A percentile compares a stretch with the other conserved stretches of the same genome.
Evolutionary conservation across 73 alveolate genomes (phyloP).

Genomic region (Diophrys sp.): DNA sequence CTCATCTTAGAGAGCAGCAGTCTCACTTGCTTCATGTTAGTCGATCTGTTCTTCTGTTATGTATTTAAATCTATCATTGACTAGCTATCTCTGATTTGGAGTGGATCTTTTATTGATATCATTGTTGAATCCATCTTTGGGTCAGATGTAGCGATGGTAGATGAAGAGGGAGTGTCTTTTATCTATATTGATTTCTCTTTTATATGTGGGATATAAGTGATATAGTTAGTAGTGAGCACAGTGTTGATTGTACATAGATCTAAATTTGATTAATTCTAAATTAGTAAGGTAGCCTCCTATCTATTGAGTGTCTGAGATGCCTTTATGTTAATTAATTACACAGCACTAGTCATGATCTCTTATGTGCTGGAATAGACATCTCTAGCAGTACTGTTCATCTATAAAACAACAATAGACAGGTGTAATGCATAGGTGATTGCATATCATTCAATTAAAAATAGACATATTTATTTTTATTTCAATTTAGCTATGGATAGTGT

Average conservation of each 20-base stretch:
- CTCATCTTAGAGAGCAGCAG: no score
- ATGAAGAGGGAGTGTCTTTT: neutral
- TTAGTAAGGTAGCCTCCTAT: neutral
- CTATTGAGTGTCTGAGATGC: neutral
- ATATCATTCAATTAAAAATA: neutral
- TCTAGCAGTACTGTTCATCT: neutral
- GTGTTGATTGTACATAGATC: neutral
- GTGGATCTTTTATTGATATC: no score
- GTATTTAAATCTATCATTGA: no score
- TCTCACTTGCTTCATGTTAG: no score
- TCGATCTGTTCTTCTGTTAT: no score
- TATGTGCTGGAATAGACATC: neutral
- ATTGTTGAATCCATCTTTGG: neutral
- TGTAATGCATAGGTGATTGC: neutral
- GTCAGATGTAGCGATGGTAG: neutral
- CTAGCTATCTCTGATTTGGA: no score
- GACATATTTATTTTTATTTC: no score
- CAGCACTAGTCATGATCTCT: neutral
- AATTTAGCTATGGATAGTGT: no score
- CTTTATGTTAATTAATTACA: no score
- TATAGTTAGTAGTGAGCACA: neutral
- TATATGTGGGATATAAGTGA: neutral
- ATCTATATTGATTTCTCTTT: neutral
- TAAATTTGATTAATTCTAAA: neutral
- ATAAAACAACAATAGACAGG: neutral